Conservation (phyloP, 1,139 yeast species). For the Pichia sp. region DNA sequence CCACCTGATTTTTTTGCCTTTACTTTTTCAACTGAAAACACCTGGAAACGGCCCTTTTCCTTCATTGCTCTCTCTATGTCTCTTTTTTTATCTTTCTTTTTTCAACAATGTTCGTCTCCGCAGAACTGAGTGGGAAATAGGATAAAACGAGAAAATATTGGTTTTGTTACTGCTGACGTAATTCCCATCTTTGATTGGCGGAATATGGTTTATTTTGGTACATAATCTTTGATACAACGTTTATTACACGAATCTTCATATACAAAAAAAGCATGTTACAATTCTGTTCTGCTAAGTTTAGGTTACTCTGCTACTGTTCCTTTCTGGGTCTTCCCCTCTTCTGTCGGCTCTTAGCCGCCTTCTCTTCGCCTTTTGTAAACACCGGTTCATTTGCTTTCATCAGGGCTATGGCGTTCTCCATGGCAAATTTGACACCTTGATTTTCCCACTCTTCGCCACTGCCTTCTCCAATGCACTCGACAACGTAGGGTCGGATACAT, state of each 20-base stretch:
- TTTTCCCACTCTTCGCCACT: slow-evolving; percentile 57
- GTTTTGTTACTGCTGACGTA: neutral
- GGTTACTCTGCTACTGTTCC: neutral
- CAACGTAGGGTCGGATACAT: slow-evolving; percentile 61
- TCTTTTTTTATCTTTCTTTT: neutral
- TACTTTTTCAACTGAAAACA: no score
- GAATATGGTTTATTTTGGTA: neutral
- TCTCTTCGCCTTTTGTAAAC: neutral
- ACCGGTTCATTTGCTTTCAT: slow-evolving; percentile 5
- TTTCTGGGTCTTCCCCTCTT: slow-evolving; percentile 8
- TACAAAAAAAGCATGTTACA: neutral
- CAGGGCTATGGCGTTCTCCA: slow-evolving; percentile 14
- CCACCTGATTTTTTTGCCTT: neutral
- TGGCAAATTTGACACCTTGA: slow-evolving; percentile 16
- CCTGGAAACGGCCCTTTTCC: neutral
- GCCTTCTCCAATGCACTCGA: slow-evolving; percentile 27
- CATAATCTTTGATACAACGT: neutral
- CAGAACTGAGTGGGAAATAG: neutral
- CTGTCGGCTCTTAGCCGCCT: neutral
- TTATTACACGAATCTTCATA: neutral
- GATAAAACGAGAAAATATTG: neutral
- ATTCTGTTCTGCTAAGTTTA: no score
- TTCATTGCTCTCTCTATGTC: neutral
- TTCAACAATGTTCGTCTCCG: neutral
- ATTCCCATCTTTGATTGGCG: neutral